Base-by-base conservation (phyloP, 2,329 filamentous ascomycete species). In the Pseudogymnoascus sp. region DNA sequence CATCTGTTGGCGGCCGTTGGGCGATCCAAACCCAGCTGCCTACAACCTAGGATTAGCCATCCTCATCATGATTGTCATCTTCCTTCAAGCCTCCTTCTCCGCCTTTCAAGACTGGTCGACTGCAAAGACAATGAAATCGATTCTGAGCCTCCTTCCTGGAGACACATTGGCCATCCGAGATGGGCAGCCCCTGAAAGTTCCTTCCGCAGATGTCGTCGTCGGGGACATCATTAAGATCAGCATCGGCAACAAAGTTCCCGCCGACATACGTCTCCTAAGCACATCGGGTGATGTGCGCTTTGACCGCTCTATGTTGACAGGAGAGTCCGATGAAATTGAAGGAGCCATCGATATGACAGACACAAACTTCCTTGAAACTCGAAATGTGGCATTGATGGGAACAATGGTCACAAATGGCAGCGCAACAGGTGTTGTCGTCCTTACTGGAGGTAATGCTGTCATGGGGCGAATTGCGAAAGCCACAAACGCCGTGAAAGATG, bases 361-460 rank as follows among this genome's bases (percentile, higher is more conserved):
- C 72, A 78, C 82, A 50, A 87, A 89, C 76, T 92, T 50, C 93
- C 47, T 94, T 97, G 67, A 91, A 96, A 77, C 94, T 99, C 78
- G 95, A 99, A 99, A 99, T 75, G 97, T 96, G 84, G 82, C 99
- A 63, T 99, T 99, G 77, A 99, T 94, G 1, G 95, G 95, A 69
- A 99, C 94, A 6, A 97, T 94, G 2, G 92, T 99, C n/a, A 93
- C 97, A 16, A 96, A 89, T 66, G 94, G 94, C 64, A 90, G 93
- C 73, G 94, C 94, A 57, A 92, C 85, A 69, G 94, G 94, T 50
- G 78, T 97, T 60, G 94, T 99, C 25, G 92, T 92, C 65, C 77
- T 96, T 71, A 99, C 94, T 16, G 95, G 95, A 67, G 43, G 43
- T 8, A 30, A 30, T 4, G n/a, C 25, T 33, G 86, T 90, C 72